A percentile compares a stretch with the other conserved stretches of the same genome.
These are phyloP conservation scores for Passiflora organensis DNA, from an alignment of 345 rosid species.

Conservation along the genomic window DNA sequence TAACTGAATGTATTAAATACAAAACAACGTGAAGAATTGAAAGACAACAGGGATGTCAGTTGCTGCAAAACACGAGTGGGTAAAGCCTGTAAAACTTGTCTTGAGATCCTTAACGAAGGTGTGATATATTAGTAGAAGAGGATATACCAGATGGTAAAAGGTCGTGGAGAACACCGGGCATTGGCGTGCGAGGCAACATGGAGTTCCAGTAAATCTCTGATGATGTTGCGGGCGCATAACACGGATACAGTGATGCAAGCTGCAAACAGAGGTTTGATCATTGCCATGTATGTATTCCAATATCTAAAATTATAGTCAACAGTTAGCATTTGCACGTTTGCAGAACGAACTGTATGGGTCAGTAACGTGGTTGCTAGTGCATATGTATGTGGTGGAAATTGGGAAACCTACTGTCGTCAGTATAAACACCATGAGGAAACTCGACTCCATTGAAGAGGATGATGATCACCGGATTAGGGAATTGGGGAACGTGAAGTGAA, in stretches of 20 bases:
- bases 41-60: too few relatives aligned
- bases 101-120: too few relatives aligned
- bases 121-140: too few relatives aligned
- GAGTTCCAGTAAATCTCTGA: slow-evolving; percentile 10
- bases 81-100: too few relatives aligned
- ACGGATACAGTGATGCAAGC: not conserved
- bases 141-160: slow-evolving; percentile 7
- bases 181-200: slow-evolving; percentile 4
- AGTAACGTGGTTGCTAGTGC: not conserved
- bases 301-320: not conserved
- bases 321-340: not conserved
- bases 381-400: not conserved
- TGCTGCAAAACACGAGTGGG: too few relatives aligned
- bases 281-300: not conserved
- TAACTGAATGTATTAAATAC: too few relatives aligned
- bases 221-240: not conserved
- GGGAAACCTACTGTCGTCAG: slow-evolving; percentile 2
- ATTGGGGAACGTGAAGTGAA: not conserved
- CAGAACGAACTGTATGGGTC: not conserved
- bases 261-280: not conserved
- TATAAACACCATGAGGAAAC: not conserved
- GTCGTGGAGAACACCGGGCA: slow-evolving; percentile 11
- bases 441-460: slow-evolving; percentile 10
- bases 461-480: not conserved
- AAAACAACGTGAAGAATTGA: too few relatives aligned